phyloP scores from a whole-genome alignment of 768 basidiomycete genomes.

The Kwoniella botswanensis region DNA sequence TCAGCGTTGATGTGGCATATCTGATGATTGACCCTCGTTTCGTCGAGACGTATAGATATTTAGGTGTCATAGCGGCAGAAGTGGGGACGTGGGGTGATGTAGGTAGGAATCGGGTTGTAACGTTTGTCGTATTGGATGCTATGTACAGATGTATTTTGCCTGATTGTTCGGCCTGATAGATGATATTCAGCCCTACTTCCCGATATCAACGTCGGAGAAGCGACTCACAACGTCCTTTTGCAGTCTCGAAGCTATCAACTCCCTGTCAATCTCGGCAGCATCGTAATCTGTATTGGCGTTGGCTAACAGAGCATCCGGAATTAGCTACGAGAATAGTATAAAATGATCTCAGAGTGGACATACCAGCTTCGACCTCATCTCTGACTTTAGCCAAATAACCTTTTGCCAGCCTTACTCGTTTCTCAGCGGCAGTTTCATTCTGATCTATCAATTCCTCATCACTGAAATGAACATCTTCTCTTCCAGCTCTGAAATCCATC shows the following conservation, averaged over 20 bases:
- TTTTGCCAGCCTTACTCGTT: constrained; percentile 86
- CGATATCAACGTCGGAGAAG: background rate
- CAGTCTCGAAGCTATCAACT: constrained; percentile 84
- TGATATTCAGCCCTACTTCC: background rate
- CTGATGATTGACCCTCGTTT: constrained; percentile 85
- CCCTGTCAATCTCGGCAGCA: constrained; percentile 92
- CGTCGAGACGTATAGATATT: constrained; percentile 80
- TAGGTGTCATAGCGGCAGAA: constrained; percentile 74
- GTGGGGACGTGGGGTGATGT: constrained; percentile 66
- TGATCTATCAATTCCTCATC: constrained; percentile 75
- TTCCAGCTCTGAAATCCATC: constrained; percentile 70
- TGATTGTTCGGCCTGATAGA: constrained; percentile 44
- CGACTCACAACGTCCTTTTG: constrained; percentile 79
- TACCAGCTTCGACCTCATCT: constrained; percentile 68
- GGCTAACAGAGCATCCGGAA: background rate
- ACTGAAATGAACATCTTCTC: constrained; percentile 67
- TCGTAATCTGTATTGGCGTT: constrained; percentile 87
- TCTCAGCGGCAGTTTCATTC: constrained; percentile 89
- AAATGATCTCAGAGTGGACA: background rate
- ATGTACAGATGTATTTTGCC: constrained; percentile 49
- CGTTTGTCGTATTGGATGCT: constrained; percentile 22
- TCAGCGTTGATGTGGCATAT: constrained; percentile 49
- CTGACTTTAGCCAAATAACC: constrained; percentile 86
- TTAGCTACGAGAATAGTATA: no score
- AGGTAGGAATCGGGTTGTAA: constrained; percentile 60